Evolutionary conservation across 2,329 filamentous ascomycete species (phyloP), one percentile per base, ranked within the genome.

Genomic region (Fusarium mundagurra): DNA sequence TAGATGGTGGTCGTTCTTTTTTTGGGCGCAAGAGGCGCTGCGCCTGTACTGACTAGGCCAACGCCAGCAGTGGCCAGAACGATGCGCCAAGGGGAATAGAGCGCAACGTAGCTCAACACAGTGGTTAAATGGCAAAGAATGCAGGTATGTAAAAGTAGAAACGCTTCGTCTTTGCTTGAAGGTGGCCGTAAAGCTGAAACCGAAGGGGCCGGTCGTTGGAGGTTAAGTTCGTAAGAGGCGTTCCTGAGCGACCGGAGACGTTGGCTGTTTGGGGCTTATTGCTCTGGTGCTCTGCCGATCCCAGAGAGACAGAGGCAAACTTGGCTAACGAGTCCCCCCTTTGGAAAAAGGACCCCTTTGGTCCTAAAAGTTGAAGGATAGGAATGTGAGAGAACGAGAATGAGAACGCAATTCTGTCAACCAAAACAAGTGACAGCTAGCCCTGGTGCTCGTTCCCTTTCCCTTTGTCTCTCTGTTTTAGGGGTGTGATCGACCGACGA

Each of bases 51-150:
- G 60, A 62, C 51, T 75, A 70, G 69, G 51, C 68, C 72, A 74
- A 43, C 71, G 67, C 72, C 72, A 74, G 71, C 67, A 74, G 55
- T 72, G 67, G 71, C 71, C 71, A 74, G 71, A 74, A 72, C 47
- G 57, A 60, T 69, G 71, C 50, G 67, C 34, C 72, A 59, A 72
- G 45, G 41, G 39, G 36, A 62, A 51, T 29, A 67, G 58, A 58
- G 60, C 63, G 61, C 48, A 63, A 44, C 50, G 61, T 64, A 67
- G 39, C 36, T 36, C 64, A 41, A 38, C 64, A 48, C 66, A 53
- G 65, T 57, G 67, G 33, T 58, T 43, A 62, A 39, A 69, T 50
- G 18, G 36, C 22, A 38, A 68, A 48, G 29, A 57, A 48, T 38
- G 47, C 22, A 50, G 43, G 33, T 50, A 59, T 50, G 31, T 27